Conservation (phyloP, 371 early-diverging fungal species). For the Capillidium rhysosporum region DNA sequence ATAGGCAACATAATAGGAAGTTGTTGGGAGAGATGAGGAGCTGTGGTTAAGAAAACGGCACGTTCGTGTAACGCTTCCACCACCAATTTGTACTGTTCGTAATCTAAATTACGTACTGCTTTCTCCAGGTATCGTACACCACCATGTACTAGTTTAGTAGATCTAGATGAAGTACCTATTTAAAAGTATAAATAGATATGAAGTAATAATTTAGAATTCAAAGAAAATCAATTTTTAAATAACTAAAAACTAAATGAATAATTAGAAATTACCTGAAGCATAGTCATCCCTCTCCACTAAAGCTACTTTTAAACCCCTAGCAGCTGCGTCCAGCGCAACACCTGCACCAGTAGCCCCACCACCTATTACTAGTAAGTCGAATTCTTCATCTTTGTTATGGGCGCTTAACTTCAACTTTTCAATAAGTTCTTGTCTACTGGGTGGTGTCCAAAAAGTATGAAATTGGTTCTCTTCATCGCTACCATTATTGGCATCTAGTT, state of each 20-base stretch:
- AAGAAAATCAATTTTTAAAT: too few relatives aligned
- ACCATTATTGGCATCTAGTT: neutral
- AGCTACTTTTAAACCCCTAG: slow-evolving; percentile 91
- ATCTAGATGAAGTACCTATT: slow-evolving; percentile 81
- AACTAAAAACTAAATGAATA: too few relatives aligned
- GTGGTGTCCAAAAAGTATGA: slow-evolving; percentile 46
- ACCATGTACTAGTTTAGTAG: slow-evolving; percentile 98
- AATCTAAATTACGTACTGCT: slow-evolving; percentile 87
- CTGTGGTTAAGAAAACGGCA: slow-evolving; percentile 80
- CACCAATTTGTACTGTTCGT: slow-evolving; percentile 94
- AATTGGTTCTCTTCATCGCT: slow-evolving; percentile 8
- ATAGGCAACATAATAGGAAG: slow-evolving; percentile 93
- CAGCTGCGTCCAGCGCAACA: slow-evolving; percentile 90
- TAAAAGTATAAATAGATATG: neutral
- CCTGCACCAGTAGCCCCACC: slow-evolving; percentile 98
- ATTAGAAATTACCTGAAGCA: slow-evolving; percentile 54
- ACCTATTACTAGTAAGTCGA: slow-evolving; percentile 92
- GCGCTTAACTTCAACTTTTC: slow-evolving; percentile 27
- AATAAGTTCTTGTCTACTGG: slow-evolving; percentile 49
- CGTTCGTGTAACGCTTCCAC: slow-evolving; percentile 94
- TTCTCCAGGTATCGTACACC: slow-evolving; percentile 99
- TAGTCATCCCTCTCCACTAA: slow-evolving; percentile 97
- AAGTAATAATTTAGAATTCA: neutral
- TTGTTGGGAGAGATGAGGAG: slow-evolving; percentile 88
- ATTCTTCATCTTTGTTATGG: slow-evolving; percentile 12